Base-by-base conservation (phyloP, 2,329 filamentous ascomycete genomes). In the Graphilbum fragrans region DNA sequence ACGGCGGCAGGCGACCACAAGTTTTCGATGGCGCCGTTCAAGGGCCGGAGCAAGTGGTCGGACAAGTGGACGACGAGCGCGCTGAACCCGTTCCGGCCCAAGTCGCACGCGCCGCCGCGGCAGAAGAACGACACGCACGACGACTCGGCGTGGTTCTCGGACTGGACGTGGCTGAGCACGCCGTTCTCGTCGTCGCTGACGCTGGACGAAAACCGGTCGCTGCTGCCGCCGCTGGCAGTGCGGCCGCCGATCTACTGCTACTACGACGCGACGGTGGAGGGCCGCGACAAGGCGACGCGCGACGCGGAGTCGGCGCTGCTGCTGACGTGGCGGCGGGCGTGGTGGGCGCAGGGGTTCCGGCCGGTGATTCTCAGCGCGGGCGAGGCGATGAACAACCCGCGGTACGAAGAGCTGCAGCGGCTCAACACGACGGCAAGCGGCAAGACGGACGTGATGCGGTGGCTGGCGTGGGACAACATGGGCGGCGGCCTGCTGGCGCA, bases 391-490 rank as follows among this genome's bases (percentile, higher is more conserved):
- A 79, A 78, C 54, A 92, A 94, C 55, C 84, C 84, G 1, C 62
- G 84, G 18, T 94, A 90, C 56, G 69, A 78, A 49, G 68, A 79
- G 41, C 64, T 94, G 41, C 80, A 87, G 57, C 59, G 59, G 19
- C 59, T 76, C 43, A 63, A 75, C n/a, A 54, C 87, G 23, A 69
- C 79, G n/a, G 56, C 68, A 0, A 65, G 63, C 1, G 59, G 92
- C 45, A 79, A 81, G 57, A 65, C 63, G 14, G 85, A 93, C 47
- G 54, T 95, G 25, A 79, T 85, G 67, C 72, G 82, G 48, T 95
- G 87, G 87, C 64, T 95, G 46, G 90, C 90, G 0, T 98, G 90
- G 88, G 86, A 86, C 41, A 80, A 82, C 45, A 92, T 94, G 85
- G 82, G 82, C 12, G 81, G 80, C 17, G 92, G 92, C 2, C 63